phyloP scores from a whole-genome alignment of 2,329 filamentous ascomycete species.

The Paradendryphiella salina region DNA sequence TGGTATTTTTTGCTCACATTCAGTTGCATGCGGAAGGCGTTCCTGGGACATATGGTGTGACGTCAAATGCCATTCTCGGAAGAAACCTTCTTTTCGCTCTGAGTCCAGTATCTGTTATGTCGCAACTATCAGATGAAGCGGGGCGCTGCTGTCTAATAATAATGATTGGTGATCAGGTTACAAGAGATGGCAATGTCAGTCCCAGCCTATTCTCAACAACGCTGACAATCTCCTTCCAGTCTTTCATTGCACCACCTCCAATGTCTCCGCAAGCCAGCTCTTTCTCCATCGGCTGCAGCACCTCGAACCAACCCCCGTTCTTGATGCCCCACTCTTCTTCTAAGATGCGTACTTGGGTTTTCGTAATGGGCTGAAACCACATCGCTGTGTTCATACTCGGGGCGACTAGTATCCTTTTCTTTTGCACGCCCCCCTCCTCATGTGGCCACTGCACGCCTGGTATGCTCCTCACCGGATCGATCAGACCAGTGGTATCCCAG shows the following conservation, averaged over 20 bases:
- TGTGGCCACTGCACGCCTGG: constrained; percentile 28
- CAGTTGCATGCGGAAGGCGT: not conserved
- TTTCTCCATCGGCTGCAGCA: constrained; percentile 75
- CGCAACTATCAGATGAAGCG: not conserved
- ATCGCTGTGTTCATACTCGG: constrained; percentile 89
- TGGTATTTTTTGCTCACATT: not conserved
- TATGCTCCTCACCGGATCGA: constrained; percentile 39
- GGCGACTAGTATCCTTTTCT: constrained; percentile 70
- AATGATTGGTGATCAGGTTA: not conserved
- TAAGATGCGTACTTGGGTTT: constrained; percentile 68
- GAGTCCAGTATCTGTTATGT: not conserved
- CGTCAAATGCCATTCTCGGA: not conserved
- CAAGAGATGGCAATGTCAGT: constrained; percentile 5
- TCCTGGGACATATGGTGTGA: not conserved
- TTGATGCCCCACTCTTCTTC: constrained; percentile 71
- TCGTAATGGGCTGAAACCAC: constrained; percentile 84
- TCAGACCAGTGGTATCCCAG: constrained; percentile 69
- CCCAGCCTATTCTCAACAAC: constrained; percentile 58
- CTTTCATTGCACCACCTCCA: constrained; percentile 79
- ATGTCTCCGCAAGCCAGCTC: constrained; percentile 81
- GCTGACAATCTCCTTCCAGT: constrained; percentile 74
- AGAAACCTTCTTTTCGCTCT: not conserved
- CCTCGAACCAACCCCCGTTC: constrained; percentile 62
- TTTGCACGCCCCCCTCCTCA: constrained; percentile 40
- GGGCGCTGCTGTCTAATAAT: not conserved